Conservation (phyloP, 257 asterid genomes). For the Jasminum sambac region DNA sequence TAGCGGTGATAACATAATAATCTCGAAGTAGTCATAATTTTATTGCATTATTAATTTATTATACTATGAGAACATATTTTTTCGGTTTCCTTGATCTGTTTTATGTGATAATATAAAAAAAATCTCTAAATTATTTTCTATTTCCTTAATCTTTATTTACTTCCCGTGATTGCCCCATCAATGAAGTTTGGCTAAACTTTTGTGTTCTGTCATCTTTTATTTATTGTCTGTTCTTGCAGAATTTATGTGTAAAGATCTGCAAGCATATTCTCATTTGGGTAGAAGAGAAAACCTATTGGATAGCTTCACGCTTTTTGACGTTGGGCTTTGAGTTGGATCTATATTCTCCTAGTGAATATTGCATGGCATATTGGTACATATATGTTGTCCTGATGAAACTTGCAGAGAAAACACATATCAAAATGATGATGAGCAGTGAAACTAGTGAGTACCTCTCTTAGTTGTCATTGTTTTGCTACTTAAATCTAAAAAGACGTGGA, state of each 20-base stretch:
- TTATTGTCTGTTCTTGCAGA: constrained; percentile 42
- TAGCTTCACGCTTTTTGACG: constrained; percentile 82
- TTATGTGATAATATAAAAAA: too few relatives aligned
- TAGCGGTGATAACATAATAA: too few relatives aligned
- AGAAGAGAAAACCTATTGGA: constrained; percentile 97
- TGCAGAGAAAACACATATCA: constrained; percentile 90
- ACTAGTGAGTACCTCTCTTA: constrained; percentile 54
- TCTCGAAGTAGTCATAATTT: too few relatives aligned
- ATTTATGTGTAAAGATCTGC: constrained; percentile 57
- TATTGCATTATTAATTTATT: too few relatives aligned
- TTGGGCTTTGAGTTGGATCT: constrained; percentile 93
- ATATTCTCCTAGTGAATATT: constrained; percentile 85
- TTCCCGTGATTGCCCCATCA: background rate
- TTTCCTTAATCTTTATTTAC: background rate
- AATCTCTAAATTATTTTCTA: too few relatives aligned
- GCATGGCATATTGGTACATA: constrained; percentile 99
- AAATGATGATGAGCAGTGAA: constrained; percentile 60
- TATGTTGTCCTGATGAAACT: constrained; percentile 82
- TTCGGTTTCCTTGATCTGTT: too few relatives aligned
- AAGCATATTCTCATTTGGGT: constrained; percentile 87
- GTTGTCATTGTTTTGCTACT: constrained; percentile 24
- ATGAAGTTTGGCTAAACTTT: background rate
- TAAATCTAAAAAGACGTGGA: constrained; percentile 1
- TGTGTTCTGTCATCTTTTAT: constrained; percentile 24
- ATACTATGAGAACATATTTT: too few relatives aligned